Conservation (phyloP, 768 basidiomycete species). For the Termitomyces heimii region DNA sequence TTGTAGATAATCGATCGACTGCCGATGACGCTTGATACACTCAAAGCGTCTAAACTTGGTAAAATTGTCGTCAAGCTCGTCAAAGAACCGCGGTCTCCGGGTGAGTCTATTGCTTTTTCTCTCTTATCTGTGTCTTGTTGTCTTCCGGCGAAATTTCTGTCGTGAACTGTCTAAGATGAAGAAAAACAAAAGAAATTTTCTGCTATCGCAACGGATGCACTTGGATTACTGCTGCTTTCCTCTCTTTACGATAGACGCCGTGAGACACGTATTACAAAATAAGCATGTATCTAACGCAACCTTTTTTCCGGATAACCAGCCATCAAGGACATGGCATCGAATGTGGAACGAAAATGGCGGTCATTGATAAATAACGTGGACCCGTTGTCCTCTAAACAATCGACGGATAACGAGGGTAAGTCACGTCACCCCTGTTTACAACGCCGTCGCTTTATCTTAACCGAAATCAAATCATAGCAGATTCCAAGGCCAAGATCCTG, state of each 20-base stretch:
- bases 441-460: conserved; percentile 14
- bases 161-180: conserved; percentile 11
- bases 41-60: conserved; percentile 71
- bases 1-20: conserved; percentile 77
- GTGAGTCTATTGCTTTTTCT: conserved; percentile 49
- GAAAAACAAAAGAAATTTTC: not conserved
- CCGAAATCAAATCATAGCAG: conserved; percentile 23
- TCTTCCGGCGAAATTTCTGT: conserved; percentile 1
- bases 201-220: conserved; percentile 3
- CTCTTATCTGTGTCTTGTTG: not conserved
- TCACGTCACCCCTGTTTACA: conserved; percentile 44
- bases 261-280: conserved; percentile 35
- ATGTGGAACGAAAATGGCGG: conserved; percentile 83
- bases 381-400: conserved; percentile 27
- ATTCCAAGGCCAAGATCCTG: conserved; percentile 51
- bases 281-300: conserved; percentile 66
- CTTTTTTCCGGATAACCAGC: conserved; percentile 46
- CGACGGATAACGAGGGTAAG: conserved; percentile 62
- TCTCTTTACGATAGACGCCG: conserved; percentile 23
- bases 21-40: conserved; percentile 63
- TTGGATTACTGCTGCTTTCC: not conserved
- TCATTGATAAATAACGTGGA: conserved; percentile 43
- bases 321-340: conserved; percentile 90
- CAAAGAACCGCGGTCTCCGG: conserved; percentile 70
- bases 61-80: conserved; percentile 73